Base-by-base conservation (phyloP, 371 early-diverging fungal species). In the Synchytrium microbalum region DNA sequence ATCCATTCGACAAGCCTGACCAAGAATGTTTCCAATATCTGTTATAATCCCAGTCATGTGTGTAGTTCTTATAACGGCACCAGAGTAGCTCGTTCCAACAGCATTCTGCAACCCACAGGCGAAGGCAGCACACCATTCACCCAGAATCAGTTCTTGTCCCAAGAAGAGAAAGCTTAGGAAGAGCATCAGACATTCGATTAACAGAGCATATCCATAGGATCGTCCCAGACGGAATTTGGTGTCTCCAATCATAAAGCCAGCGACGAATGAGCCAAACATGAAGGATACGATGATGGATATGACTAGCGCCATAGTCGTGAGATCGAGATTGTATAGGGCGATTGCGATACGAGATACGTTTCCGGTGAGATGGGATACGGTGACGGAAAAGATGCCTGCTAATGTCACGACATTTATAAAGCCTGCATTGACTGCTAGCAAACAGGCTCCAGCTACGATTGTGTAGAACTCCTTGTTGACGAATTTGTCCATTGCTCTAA, bases 31-130 rank as follows among this genome's bases (percentile, higher is more conserved):
- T 24, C 82, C 82, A 63, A 81, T 78, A 54, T 81, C 82, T 14
- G 77, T 77, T 19, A 69, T 60, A 55, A 77, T 77, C 29, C 82
- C 82, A 23, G 82, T 82, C 76, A 82, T 75, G 65, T 82, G 82
- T 23, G 80, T 82, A 5, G 82, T 82, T 1, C 82, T 66, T 1
- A 82, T 68, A 24, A 76, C 79, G 24, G 75, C 68, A 3, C 82
- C 82, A 3, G 74, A 73, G 63, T 80, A 82, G 32, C 59, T 60
- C 13, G 80, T 80, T 23, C 74, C 75, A 56, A 80, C 32, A 19
- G 80, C 71, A 53, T 68, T 68, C 65, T 82, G 82, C 53, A 82
- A 59, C 1, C 82, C 82, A 54, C 76, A 74, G 3, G 75, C 79
- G 60, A 76, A 79, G 1, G 82, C 79, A n/a, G 79, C 78, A 60